Base-by-base conservation (phyloP, 2,329 filamentous ascomycete species). In the Amylocarpus encephaloides region DNA sequence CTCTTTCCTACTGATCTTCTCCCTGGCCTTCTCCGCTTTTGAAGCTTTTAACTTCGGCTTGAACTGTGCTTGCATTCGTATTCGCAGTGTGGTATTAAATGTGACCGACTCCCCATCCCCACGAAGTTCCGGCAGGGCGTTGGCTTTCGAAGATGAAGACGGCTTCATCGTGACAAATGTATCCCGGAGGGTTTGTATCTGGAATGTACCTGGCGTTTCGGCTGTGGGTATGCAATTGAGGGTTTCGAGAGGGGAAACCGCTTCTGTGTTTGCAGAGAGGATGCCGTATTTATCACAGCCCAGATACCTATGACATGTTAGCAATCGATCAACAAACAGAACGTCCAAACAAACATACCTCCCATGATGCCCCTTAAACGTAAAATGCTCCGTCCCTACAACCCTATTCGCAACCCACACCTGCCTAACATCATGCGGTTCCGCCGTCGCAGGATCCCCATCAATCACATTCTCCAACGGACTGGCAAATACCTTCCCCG, bases 31-130 rank as follows among this genome's bases (percentile, higher is more conserved):
- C 57, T 88, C 86, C 65, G 91, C 89, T 70, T 91, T 94, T 0
- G 77, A 80, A 9, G 85, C 85, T 68, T 85, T 87, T 41, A 93
- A 69, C 55, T 79, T 79, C 7, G 92, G 91, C 74, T 96, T 96
- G 73, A 95, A 97, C 45, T 88, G 78, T 18, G 92, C 89, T 71
- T 97, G 92, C 91, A 97, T 96, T 48, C 91, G 85, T 61, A 97
- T 80, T 44, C 88, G 78, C 53, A 95, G 67, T 6, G 83, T 85
- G 9, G 88, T 89, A 60, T 78, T 79, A 63, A 86, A 87, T 4
- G 74, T 78, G 45, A 83, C 79, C 7, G 72, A 70, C 12, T 83
- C 80, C 6, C 81, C 85, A 66, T 95, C 89, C 43, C 88, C 90
- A 30, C 88, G 81, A 11, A 94, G 74, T 59, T 91, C 85, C 0